These are phyloP conservation scores for Aspergillus olivimuriae DNA, from an alignment of 495 filamentous ascomycete genomes.

Conservation along the genomic window DNA sequence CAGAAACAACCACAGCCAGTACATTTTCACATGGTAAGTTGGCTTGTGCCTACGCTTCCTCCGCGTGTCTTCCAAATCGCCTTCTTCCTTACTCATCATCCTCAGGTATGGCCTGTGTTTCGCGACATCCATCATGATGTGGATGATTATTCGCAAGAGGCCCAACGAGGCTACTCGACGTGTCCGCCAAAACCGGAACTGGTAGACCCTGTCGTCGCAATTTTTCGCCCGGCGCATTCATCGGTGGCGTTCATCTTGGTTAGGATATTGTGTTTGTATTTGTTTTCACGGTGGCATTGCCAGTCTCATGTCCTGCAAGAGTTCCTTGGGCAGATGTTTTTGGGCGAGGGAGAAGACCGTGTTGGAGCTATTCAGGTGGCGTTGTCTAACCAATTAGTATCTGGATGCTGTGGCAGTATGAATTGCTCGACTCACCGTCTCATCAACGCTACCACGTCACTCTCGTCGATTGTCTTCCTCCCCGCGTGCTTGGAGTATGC, in stretches of 20 bases:
- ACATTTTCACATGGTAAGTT: constrained; percentile 94
- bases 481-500: constrained; percentile 77
- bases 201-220: constrained; percentile 42
- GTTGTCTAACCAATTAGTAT: constrained; percentile 56
- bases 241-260: constrained; percentile 20
- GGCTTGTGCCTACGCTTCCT: neutral
- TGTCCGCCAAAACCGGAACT: constrained; percentile 74
- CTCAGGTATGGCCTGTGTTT: constrained; percentile 82
- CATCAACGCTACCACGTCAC: constrained; percentile 74
- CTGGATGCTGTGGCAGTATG: too few relatives aligned
- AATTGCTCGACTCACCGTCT: constrained; percentile 49
- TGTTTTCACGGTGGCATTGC: constrained; percentile 44
- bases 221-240: constrained; percentile 10
- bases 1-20: constrained; percentile 94
- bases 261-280: constrained; percentile 8
- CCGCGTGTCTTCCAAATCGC: neutral
- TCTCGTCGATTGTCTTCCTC: constrained; percentile 79
- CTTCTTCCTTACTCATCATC: constrained; percentile 16
- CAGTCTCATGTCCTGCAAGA: constrained; percentile 76
- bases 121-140: constrained; percentile 91
- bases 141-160: constrained; percentile 83
- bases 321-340: constrained; percentile 71
- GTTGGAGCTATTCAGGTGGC: constrained; percentile 61
- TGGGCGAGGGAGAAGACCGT: constrained; percentile 81
- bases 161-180: constrained; percentile 64